These are phyloP conservation scores for Glycine soja DNA, from an alignment of 306 rosid genomes.

Conservation along the genomic window DNA sequence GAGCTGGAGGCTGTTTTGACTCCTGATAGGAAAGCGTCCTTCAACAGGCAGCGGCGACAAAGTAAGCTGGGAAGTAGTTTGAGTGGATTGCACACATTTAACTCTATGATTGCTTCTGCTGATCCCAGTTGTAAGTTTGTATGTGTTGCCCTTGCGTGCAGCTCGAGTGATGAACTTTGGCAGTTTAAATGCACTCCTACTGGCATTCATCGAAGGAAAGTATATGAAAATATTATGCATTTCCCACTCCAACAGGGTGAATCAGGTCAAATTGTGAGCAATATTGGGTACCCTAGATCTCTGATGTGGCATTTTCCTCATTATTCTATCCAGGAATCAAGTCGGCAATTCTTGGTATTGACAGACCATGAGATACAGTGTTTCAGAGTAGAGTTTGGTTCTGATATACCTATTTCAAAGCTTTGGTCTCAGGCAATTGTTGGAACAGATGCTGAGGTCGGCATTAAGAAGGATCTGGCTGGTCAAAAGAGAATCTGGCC, in stretches of 20 bases:
- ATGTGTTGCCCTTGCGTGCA: slow-evolving; percentile 78
- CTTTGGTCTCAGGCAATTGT: slow-evolving; percentile 90
- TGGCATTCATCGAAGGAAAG: slow-evolving; percentile 68
- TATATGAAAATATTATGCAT: slow-evolving; percentile 39
- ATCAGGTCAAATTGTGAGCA: slow-evolving; percentile 55
- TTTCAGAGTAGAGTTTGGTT: slow-evolving; percentile 62
- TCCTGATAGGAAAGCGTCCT: slow-evolving; percentile 58
- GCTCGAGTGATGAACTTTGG: slow-evolving; percentile 87
- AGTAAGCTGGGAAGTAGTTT: slow-evolving; percentile 51
- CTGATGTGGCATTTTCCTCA: slow-evolving; percentile 75
- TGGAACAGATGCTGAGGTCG: slow-evolving; percentile 87
- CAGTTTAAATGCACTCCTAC: slow-evolving; percentile 74
- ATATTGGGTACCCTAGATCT: slow-evolving; percentile 92
- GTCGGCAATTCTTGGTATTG: slow-evolving; percentile 66
- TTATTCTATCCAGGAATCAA: slow-evolving; percentile 54
- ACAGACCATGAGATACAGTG: slow-evolving; percentile 87
- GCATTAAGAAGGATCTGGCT: slow-evolving; percentile 91
- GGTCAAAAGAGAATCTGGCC: slow-evolving; percentile 97
- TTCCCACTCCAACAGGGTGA: slow-evolving; percentile 59
- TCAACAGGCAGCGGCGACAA: slow-evolving; percentile 51
- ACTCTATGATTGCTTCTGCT: slow-evolving; percentile 78
- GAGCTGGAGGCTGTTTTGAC: slow-evolving; percentile 56
- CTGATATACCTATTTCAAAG: slow-evolving; percentile 64
- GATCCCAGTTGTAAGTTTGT: slow-evolving; percentile 57
- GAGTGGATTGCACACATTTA: slow-evolving; percentile 56